A percentile compares a stretch with the other conserved stretches of the same genome.
phyloP scores from a whole-genome alignment of 2,329 filamentous ascomycete species.

The Fusarium torulosum region DNA sequence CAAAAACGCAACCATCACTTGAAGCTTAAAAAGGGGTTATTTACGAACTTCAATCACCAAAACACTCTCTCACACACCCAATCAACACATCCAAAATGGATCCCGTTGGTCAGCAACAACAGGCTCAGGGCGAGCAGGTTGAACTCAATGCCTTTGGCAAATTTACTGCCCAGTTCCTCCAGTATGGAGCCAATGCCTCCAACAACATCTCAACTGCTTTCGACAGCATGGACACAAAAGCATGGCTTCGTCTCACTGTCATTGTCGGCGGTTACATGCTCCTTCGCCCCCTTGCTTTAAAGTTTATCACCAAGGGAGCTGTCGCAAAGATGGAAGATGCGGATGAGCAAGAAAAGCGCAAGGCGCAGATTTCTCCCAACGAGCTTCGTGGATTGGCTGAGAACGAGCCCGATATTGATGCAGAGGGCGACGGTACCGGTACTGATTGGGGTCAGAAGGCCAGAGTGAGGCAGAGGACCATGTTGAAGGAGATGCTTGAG shows the following conservation, averaged over 20 bases:
- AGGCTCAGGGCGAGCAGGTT: constrained; percentile 44
- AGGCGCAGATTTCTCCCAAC: constrained; percentile 73
- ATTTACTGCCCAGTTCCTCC: constrained; percentile 49
- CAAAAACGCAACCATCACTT: background rate
- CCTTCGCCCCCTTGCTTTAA: constrained; percentile 79
- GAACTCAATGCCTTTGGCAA: constrained; percentile 53
- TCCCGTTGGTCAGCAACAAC: constrained; percentile 46
- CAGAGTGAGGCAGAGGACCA: constrained; percentile 74
- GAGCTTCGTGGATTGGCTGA: constrained; percentile 69
- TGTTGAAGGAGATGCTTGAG: constrained; percentile 74
- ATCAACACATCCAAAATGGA: constrained; percentile 35
- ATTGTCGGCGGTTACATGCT: constrained; percentile 81
- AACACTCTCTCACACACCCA: background rate
- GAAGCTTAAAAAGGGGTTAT: background rate
- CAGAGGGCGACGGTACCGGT: constrained; percentile 60
- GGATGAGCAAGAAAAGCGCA: constrained; percentile 64
- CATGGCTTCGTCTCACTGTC: constrained; percentile 76
- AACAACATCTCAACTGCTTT: constrained; percentile 66
- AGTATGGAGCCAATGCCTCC: constrained; percentile 55
- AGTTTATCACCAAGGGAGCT: constrained; percentile 72
- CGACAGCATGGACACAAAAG: constrained; percentile 62
- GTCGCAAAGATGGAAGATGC: constrained; percentile 74
- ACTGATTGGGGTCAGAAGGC: constrained; percentile 79
- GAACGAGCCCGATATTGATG: constrained; percentile 64
- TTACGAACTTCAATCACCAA: background rate